Percentiles rank a stretch among this genome's conserved stretches.
Evolutionary conservation across 305 asterid species (phyloP).

Genomic region (Fraxinus latifolia): DNA sequence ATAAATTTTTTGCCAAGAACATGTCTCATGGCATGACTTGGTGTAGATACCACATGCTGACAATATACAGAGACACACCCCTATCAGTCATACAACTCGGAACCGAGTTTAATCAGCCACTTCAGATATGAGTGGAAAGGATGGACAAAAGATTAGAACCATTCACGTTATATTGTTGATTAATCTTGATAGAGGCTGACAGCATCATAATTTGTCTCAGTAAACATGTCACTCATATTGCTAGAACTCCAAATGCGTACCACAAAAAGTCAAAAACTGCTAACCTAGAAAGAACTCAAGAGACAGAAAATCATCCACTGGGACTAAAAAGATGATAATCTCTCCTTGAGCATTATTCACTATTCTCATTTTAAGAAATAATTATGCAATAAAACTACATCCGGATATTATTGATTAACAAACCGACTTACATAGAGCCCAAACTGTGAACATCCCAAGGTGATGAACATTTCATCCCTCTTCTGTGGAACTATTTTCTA

Average conservation of each 20-base stretch:
- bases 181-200: not conserved
- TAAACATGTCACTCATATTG: not conserved
- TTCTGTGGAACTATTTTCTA: slow-evolving; percentile 8
- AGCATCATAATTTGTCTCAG: not conserved
- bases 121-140: not conserved
- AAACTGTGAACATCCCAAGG: not conserved
- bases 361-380: not conserved
- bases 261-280: not conserved
- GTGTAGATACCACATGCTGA: not conserved
- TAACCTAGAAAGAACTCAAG: not conserved
- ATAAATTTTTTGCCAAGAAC: not conserved
- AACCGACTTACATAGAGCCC: not conserved
- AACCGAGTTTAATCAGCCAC: not conserved
- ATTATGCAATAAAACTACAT: not conserved
- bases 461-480: not conserved
- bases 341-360: not conserved
- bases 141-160: not conserved
- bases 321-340: not conserved
- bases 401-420: not conserved
- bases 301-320: not conserved
- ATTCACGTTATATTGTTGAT: not conserved
- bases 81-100: not conserved
- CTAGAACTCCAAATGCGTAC: not conserved
- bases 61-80: not conserved
- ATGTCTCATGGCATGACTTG: not conserved